Evolutionary conservation across 2,329 filamentous ascomycete genomes (phyloP), one percentile per base, ranked within the genome.

Genomic region (Fusarium circinatum): DNA sequence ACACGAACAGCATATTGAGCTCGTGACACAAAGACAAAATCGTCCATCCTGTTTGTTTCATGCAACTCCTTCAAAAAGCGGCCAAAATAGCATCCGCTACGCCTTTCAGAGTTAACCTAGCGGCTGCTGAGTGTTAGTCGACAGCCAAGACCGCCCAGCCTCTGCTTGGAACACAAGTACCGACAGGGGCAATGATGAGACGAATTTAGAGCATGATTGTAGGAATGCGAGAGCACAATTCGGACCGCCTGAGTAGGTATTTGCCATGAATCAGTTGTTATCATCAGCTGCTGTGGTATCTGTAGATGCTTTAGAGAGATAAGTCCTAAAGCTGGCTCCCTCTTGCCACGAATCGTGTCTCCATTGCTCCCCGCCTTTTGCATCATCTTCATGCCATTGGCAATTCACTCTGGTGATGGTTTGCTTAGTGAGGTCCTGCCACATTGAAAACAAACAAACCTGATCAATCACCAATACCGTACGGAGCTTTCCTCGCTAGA

Each of bases 371-470:
- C 71, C 59, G 67, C 63, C 62, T 65, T 71, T 60, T 69, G 56
- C 68, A 68, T 74, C 67, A 74, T 69, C 48, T 74, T 41, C 67
- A 74, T 74, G 47, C 71, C 71, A 74, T 72, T 71, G 54, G 55
- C 39, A 71, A 45, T 58, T 73, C 49, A 47, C 54, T 71, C 62
- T 34, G 54, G 49, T 32, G 59, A 58, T 62, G 30, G 45, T 45
- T 56, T 34, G 41, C 42, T 55, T 49, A 36, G 15, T 24, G 56
- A 34, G 42, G 63, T 57, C 39, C 44, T 36, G 47, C 36, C 39
- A 44, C 52, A 71, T 55, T 55, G 47, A 68, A 60, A 74, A 54
- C 45, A 74, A 74, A 71, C 67, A 68, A 62, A 54, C 66, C 26
- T 42, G 48, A 20, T 38, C 26, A 54, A 42, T 44, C 36, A 42